phyloP scores from a whole-genome alignment of 2,329 filamentous ascomycete genomes.

The Leptographium radiaticola region DNA sequence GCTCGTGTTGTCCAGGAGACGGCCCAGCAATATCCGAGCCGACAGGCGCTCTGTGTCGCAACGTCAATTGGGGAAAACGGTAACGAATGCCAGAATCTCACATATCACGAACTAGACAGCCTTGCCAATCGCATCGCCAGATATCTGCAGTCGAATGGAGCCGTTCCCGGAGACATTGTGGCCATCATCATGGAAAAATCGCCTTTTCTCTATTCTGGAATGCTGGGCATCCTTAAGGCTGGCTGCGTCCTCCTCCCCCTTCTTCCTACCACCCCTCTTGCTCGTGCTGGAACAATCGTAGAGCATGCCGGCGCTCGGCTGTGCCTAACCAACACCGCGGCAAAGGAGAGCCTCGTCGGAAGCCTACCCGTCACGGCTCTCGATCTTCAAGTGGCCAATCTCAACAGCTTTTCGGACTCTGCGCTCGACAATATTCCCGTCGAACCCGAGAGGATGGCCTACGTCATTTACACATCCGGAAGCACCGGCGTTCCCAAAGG shows the following conservation, averaged over 20 bases:
- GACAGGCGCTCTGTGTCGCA: constrained; percentile 53
- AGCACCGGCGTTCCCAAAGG: constrained; percentile 73
- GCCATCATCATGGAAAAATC: constrained; percentile 71
- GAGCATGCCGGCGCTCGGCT: constrained; percentile 38
- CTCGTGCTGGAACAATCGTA: constrained; percentile 49
- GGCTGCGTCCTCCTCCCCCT: constrained; percentile 74
- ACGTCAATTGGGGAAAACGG: constrained; percentile 26
- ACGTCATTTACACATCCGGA: constrained; percentile 73
- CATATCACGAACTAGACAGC: constrained; percentile 52
- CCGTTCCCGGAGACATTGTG: constrained; percentile 44
- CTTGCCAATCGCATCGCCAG: constrained; percentile 51
- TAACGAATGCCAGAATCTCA: constrained; percentile 30
- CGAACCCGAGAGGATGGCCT: constrained; percentile 45
- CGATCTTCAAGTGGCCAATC: constrained; percentile 18
- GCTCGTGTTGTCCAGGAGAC: constrained; percentile 40
- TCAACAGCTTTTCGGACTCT: constrained; percentile 9
- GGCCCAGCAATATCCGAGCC: constrained; percentile 33
- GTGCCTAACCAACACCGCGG: constrained; percentile 22
- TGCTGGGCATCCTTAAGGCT: constrained; percentile 61
- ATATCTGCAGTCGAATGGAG: constrained; percentile 33
- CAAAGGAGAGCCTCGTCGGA: background rate
- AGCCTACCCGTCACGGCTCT: constrained; percentile 13
- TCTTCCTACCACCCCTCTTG: constrained; percentile 53
- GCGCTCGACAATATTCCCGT: constrained; percentile 23
- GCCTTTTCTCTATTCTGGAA: constrained; percentile 54